Evolutionary conservation across 2,329 filamentous ascomycete species (phyloP).

Genomic region (Xylaria sp.): DNA sequence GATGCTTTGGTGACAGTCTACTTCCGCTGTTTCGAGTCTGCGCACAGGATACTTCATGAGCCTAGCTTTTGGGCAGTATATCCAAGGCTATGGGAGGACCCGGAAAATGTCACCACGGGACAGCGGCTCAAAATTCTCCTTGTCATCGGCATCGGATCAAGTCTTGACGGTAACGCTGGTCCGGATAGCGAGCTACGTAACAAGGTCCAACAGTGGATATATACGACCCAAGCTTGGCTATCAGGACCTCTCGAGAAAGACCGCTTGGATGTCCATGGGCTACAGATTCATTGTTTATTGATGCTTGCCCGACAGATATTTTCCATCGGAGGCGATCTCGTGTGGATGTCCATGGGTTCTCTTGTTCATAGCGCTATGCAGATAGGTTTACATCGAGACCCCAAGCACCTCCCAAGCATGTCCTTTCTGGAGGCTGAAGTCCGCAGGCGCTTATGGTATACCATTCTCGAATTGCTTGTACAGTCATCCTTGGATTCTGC

Average conservation of each 20-base stretch:
- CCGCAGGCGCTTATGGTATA: conserved; percentile 57
- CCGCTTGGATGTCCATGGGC: conserved; percentile 49
- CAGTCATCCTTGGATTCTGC: conserved; percentile 55
- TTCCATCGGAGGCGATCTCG: conserved; percentile 54
- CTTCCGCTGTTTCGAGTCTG: conserved; percentile 61
- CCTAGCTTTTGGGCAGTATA: conserved; percentile 65
- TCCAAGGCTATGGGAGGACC: conserved; percentile 57
- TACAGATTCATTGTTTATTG: conserved; percentile 56
- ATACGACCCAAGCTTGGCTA: conserved; percentile 56
- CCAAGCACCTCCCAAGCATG: conserved; percentile 53
- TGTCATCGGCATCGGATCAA: conserved; percentile 55
- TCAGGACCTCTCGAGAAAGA: conserved; percentile 55
- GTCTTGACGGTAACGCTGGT: conserved; percentile 46
- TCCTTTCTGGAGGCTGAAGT: conserved; percentile 53
- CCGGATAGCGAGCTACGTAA: conserved; percentile 43
- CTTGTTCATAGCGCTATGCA: conserved; percentile 58
- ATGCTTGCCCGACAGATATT: conserved; percentile 56
- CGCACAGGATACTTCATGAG: conserved; percentile 63
- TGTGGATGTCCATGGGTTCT: conserved; percentile 56
- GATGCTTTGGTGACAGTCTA: conserved; percentile 60
- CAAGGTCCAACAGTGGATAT: conserved; percentile 54
- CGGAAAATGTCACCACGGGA: conserved; percentile 41
- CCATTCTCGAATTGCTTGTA: conserved; percentile 54
- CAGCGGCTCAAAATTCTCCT: conserved; percentile 54
- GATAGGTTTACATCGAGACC: conserved; percentile 59